Percentiles rank a stretch among this genome's conserved stretches.
These are phyloP conservation scores for Plasmodium falciparum DNA, from an alignment of 169 alveolate species.

Conservation along the genomic window DNA sequence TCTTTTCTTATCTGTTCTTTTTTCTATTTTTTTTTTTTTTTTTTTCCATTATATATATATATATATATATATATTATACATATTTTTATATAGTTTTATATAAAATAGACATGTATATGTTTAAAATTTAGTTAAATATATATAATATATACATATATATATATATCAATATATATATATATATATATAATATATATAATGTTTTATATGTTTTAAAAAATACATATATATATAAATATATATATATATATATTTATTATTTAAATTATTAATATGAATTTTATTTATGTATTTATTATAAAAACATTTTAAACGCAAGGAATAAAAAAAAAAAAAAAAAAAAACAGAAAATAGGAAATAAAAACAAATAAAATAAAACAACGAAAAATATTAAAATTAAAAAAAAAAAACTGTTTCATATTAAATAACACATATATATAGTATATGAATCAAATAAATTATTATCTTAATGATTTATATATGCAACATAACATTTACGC, in stretches of 20 bases:
- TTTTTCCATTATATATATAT: background rate
- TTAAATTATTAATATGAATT: constrained; percentile 54
- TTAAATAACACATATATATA: too few species aligned
- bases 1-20: background rate
- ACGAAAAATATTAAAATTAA: too few species aligned
- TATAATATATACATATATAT: constrained; percentile 11
- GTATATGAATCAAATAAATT: too few species aligned
- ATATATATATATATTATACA: background rate
- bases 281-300: constrained; percentile 37
- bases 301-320: constrained; percentile 35
- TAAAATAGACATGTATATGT: constrained; percentile 27
- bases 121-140: constrained; percentile 28
- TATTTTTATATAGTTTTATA: constrained; percentile 26
- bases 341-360: background rate
- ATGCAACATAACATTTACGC: too few species aligned
- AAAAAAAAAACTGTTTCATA: too few species aligned
- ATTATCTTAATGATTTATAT: too few species aligned
- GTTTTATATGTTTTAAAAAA: background rate
- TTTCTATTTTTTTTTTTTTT: background rate
- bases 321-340: constrained; percentile 4
- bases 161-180: constrained; percentile 11
- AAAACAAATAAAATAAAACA: too few species aligned
- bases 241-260: constrained; percentile 24
- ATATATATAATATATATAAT: background rate
- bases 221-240: constrained; percentile 7